Evolutionary conservation across 192 early-diverging fungal genomes (phyloP), one percentile per base, ranked within the genome.

Genomic region (Haplosporangium gracile): DNA sequence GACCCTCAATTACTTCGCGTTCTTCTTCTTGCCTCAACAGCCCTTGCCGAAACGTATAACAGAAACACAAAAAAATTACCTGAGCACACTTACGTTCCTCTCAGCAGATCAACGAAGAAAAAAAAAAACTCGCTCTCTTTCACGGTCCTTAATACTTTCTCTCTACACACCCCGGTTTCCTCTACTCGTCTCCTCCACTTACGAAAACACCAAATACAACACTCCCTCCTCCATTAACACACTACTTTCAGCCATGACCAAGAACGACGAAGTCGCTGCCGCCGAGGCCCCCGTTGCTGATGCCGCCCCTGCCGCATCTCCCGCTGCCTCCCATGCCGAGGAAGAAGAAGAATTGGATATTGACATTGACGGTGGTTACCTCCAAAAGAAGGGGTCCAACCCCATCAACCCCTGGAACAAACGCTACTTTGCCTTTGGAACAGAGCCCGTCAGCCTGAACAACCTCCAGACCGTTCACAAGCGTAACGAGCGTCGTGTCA

Each of bases 341-440:
- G 87, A 83, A 60, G 77, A 88, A 75, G 65, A 80, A 42, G 88
- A 80, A 10, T 76, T 81, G 18, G 82, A 88, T 22, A 78, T 82
- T 49, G 82, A 84, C 15, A 80, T 81, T 38, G 88, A 88, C 18
- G 57, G 47, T 34, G 87, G 88, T 18, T 80, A 82, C 45, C 82
- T 88, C 45, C 77, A 88, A 39, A 88, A 88, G 79, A 76, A 76
- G 70, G 74, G 88, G 42, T 69, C 79, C 70, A 82, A 82, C 68
- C 79, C 83, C 1, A 8, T 84, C 24, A 79, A 81, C 69, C 81
- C 79, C 24, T 88, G 88, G 88, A 88, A 88, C 74, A 81, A 88
- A 60, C 79, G 82, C 36, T 88, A 79, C 70, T 88, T 88, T 78
- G 69, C 83, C 29, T 88, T 88, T 78, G 79, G 88, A 60, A 77